These are phyloP conservation scores for Metarhizium album DNA, from an alignment of 2,329 filamentous ascomycete genomes.

Conservation along the genomic window DNA sequence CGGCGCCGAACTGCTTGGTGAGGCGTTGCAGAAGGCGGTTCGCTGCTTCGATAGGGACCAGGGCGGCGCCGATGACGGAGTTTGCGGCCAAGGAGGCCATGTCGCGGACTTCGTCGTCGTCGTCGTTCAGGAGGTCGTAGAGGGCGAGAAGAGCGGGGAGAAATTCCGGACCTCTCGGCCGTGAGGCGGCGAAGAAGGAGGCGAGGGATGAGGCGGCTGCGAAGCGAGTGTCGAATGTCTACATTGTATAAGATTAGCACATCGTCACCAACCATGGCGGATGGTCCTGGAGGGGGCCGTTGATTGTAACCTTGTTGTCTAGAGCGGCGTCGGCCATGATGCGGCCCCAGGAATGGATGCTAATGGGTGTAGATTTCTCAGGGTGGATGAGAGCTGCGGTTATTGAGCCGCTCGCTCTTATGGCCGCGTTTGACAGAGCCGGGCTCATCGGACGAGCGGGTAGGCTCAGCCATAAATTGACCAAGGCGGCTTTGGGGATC, in stretches of 20 bases:
- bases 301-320: slow-evolving; percentile 32
- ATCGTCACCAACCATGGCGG: not conserved
- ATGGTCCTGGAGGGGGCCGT: not conserved
- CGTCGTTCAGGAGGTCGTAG: slow-evolving; percentile 73
- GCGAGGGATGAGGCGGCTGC: slow-evolving; percentile 46
- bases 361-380: slow-evolving; percentile 6
- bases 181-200: slow-evolving; percentile 32
- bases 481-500: slow-evolving; percentile 24
- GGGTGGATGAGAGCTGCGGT: slow-evolving; percentile 23
- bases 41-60: slow-evolving; percentile 38
- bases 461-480: slow-evolving; percentile 30
- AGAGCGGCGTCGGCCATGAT: slow-evolving; percentile 38
- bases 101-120: slow-evolving; percentile 80
- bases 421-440: slow-evolving; percentile 36
- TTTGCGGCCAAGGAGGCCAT: slow-evolving; percentile 42
- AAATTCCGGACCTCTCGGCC: slow-evolving; percentile 21
- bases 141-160: slow-evolving; percentile 52
- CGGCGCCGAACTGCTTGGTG: slow-evolving; percentile 21
- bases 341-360: slow-evolving; percentile 32
- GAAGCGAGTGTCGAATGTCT: slow-evolving; percentile 56
- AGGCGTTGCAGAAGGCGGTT: slow-evolving; percentile 35
- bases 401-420: slow-evolving; percentile 36
- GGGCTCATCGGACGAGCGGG: slow-evolving; percentile 32
- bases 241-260: not conserved
- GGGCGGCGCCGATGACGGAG: slow-evolving; percentile 31